Base-by-base conservation (phyloP, 768 basidiomycete species). In the Suillus discolor region DNA sequence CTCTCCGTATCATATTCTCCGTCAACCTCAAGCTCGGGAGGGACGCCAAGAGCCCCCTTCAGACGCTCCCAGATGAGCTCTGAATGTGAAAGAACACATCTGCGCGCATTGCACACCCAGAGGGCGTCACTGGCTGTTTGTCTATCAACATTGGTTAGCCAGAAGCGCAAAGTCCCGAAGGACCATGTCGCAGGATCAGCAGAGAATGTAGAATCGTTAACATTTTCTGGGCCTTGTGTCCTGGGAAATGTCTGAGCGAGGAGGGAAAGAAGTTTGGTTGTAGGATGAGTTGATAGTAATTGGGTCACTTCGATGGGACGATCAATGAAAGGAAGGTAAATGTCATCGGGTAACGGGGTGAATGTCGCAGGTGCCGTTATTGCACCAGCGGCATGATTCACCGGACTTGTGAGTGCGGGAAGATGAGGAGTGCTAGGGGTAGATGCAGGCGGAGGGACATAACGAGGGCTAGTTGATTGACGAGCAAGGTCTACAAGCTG, bases 31-130 rank as follows among this genome's bases (percentile, higher is more conserved):
- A 96, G 81, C 71, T 96, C 94, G 0, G 89, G 90, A 12, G 95
- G 94, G 6, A 95, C 89, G 6, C 95, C 95, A 2, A 97, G 80
- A 0, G 92, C 94, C 38, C 88, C 90, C 71, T 95, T 96, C 71
- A 96, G 80, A 64, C 94, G 86, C 75, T 96, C 94, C 95, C 95
- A 97, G 63, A 96, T 89, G 47, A 94, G 86, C 71, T 96, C 94
- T 16, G 89, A 91, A 68, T 89, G 89, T 31, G 85, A 78, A 25
- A 91, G 81, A 70, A 97, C 85, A 70, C 93, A 94, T 63, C 82
- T 84, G n/a, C 93, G 88, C 0, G 88, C 85, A 12, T 85, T 84
- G 71, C 83, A 81, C 55, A 90, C 86, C 93, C 93, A 97, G 38
- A 87, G 72, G 23, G 83, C 81, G 71, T 97, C 95, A 3, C 87